Evolutionary conservation across 345 rosid genomes (phyloP), one percentile per base, ranked within the genome.

Genomic region (Cochlearia excelsa): DNA sequence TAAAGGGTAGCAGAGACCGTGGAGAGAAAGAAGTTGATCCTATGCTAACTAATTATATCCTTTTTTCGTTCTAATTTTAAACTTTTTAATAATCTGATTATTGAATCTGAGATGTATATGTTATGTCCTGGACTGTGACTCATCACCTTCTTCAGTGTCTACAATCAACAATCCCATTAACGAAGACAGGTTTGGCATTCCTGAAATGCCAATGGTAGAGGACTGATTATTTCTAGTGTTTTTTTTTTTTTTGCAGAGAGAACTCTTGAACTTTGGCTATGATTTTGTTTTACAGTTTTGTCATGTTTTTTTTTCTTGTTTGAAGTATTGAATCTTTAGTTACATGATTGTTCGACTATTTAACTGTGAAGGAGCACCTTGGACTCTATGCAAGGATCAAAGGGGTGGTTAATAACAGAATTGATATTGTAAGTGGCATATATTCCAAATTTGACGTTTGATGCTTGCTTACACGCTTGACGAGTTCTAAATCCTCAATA

Each of bases 191-290:
- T 85, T 82, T 67, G 97, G 90, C 68, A 82, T 93, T 67, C 97
- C 99, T n/a, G 92, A 93, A 3, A 90, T 93, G 34, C 99, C 96
- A 4, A 90, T 89, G 99, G 99, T 89, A 74, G 96, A 89, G 51
- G 99, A 87, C 75, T 87, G 65, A 63, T 62, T 26, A 49, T 30
- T 41, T 33, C 45, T 33, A 57, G 34, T 44, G 2, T 26, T 60
- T n/a, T 39, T 41, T 40, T 16, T 11, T 51, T 31, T n/a, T n/a
- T n/a, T n/a, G n/a, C n/a, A n/a, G n/a, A n/a, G n/a, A n/a, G n/a
- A n/a, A n/a, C n/a, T n/a, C n/a, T n/a, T n/a, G n/a, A n/a, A n/a
- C n/a, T n/a, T n/a, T n/a, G n/a, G n/a, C n/a, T n/a, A n/a, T n/a
- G n/a, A n/a, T n/a, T n/a, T n/a, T n/a, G n/a, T n/a, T n/a, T n/a